Evolutionary conservation across 345 rosid species (phyloP), one percentile per base, ranked within the genome.

Genomic region (Sisymbrium irio): DNA sequence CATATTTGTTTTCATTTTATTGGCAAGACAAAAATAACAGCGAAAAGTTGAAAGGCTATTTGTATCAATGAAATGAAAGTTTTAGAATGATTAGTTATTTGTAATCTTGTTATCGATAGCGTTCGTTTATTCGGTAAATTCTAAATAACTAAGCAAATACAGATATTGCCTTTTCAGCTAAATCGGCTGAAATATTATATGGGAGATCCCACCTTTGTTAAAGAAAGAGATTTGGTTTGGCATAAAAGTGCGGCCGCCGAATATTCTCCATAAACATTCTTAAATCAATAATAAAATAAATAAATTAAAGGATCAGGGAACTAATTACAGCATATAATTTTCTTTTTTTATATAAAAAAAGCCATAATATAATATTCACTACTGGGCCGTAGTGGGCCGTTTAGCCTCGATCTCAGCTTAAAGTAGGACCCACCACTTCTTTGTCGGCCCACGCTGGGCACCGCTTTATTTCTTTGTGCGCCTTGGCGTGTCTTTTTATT

Each of bases 191-290:
- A 19, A 36, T 56, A 55, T 22, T 40, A 14, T 19, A 45, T 13
- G 19, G 50, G 65, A 37, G 53, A 47, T 59, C 79, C 55, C 65
- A 62, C 54, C 49, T 69, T 69, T 55, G 19, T 46, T 69, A 69
- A 76, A 76, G 58, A 35, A 50, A 62, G 60, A 69, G 75, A 76
- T 76, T 62, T 69, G 79, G 65, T 76, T 69, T 22, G 65, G 79
- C 71, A 55, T 76, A 62, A 76, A 76, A 76, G 75, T 55, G 79
- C 71, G 79, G 79, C 79, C 66, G 79, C 79, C 71, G 75, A 63
- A 76, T 69, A 69, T 69, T 63, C 79, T 62, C 58, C 33, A 30
- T 30, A 30, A 30, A 30, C 33, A 30, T 30, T 30, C 33, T 30
- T 3, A 20, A 47, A 39, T 20, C n/a, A n/a, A n/a, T n/a, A n/a